Percentiles rank a stretch among this genome's conserved stretches.
These are phyloP conservation scores for Phanerochaete sordida DNA, from an alignment of 768 basidiomycete genomes.

Conservation along the genomic window DNA sequence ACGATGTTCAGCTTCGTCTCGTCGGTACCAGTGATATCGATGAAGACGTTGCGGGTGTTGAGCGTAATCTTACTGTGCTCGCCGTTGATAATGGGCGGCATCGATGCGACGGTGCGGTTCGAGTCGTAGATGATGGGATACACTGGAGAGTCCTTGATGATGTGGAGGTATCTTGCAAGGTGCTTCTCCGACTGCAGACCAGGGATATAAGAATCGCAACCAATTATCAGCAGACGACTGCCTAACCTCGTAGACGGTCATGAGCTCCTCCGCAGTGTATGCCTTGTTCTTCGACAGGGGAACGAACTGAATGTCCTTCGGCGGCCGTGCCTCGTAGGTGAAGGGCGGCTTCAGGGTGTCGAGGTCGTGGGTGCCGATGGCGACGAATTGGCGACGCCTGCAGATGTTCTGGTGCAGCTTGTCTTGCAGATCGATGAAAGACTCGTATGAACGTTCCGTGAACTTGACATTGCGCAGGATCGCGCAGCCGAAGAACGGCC, in stretches of 20 bases:
- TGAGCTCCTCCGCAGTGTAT: conserved; percentile 86
- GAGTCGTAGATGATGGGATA: conserved; percentile 98
- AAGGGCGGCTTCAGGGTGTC: conserved; percentile 87
- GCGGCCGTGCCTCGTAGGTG: conserved; percentile 77
- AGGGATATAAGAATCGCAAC: too few species aligned
- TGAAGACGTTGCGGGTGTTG: conserved; percentile 91
- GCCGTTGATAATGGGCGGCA: conserved; percentile 98
- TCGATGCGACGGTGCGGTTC: conserved; percentile 82
- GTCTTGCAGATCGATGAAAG: conserved; percentile 99
- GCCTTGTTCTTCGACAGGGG: conserved; percentile 78
- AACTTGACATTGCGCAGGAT: conserved; percentile 89
- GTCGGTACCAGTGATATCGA: conserved; percentile 96
- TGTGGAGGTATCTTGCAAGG: conserved; percentile 81
- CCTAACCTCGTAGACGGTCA: conserved; percentile 89
- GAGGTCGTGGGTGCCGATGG: conserved; percentile 97
- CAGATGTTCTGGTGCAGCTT: conserved; percentile 97
- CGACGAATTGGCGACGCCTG: conserved; percentile 82
- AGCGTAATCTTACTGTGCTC: conserved; percentile 96
- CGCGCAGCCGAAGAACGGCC: conserved; percentile 90
- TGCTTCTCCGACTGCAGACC: conserved; percentile 88
- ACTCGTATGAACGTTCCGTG: conserved; percentile 84
- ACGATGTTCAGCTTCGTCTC: conserved; percentile 96
- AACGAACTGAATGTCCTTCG: conserved; percentile 87
- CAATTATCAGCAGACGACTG: not conserved
- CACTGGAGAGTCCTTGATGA: conserved; percentile 92